Evolutionary conservation across 768 basidiomycete species (phyloP), one percentile per base, ranked within the genome.

Genomic region (Coprinellus aureogranulatus): DNA sequence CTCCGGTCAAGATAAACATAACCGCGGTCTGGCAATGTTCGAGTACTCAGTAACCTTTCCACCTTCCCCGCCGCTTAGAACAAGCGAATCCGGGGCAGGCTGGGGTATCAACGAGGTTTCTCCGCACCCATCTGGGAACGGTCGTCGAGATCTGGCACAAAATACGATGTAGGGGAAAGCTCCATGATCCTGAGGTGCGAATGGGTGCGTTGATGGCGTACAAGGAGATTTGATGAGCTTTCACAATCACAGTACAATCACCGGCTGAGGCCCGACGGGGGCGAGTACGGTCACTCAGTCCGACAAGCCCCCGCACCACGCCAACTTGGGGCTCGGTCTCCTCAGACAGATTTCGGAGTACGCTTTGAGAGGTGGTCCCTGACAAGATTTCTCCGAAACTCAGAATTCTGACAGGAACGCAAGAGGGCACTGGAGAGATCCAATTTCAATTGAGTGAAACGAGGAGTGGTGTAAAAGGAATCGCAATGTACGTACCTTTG

Each of bases 41-140:
- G n/a, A n/a, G n/a, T n/a, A n/a, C n/a, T 14, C 34, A 14, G 34
- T 14, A 6, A 34, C 34, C 34, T 34, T 6, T 34, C 34, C 6
- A 6, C 34, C 34, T 34, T 14, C 34, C 34, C 34, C 34, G 14
- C 34, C 34, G 48, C 48, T 39, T 22, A 25, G n/a, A 9, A 31
- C 26, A 31, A 12, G 50, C 28, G 34, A 39, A 16, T 61, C 30
- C 16, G 34, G n/a, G 28, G 50, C 39, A 9, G 41, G 14, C 25
- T 22, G 1, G 30, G 31, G 47, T 70, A 72, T 72, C 66, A n/a
- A 67, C 72, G 71, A 72, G 57, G 59, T 68, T 74, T 72, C 65
- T 68, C 55, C 55, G 50, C 31, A 37, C 23, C 10, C 11, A n/a
- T 23, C 12, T 4, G 31, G 23, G 34, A 34, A 65, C 66, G 23